Percentiles rank a stretch among this genome's conserved stretches.
These are phyloP conservation scores for Saturnispora hagleri DNA, from an alignment of 805 yeast genomes.

Conservation along the genomic window DNA sequence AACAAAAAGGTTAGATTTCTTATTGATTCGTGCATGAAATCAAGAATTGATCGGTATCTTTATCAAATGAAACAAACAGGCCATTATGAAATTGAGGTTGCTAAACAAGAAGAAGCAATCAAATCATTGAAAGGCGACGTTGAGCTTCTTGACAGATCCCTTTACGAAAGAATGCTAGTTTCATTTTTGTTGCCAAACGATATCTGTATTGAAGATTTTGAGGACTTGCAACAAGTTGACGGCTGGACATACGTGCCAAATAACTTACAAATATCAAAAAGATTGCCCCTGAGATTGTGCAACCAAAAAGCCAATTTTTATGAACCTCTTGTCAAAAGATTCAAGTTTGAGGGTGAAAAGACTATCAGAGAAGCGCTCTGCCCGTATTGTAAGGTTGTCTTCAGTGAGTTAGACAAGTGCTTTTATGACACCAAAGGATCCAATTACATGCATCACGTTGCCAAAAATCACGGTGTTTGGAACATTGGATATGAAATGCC, in stretches of 20 bases:
- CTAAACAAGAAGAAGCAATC: not conserved
- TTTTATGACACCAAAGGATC: constrained; percentile 21
- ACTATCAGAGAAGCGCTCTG: constrained; percentile 23
- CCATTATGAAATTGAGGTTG: not conserved
- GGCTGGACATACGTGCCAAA: not conserved
- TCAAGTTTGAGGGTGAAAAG: constrained; percentile 9
- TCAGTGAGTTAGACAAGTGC: constrained; percentile 1
- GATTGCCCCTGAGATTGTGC: constrained; percentile 8
- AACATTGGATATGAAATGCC: constrained; percentile 24
- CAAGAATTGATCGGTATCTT: not conserved
- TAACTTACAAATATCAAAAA: not conserved
- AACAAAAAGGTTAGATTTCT: not conserved
- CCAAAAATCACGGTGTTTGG: constrained; percentile 27
- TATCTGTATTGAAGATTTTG: not conserved
- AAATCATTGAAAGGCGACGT: not conserved
- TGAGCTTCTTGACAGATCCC: not conserved
- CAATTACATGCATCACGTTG: constrained; percentile 25
- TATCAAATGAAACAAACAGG: not conserved
- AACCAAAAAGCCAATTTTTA: constrained; percentile 8
- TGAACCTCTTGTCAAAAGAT: constrained; percentile 18
- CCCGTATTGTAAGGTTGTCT: constrained; percentile 21
- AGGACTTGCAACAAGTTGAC: not conserved
- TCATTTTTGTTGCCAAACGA: not conserved
- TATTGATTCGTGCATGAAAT: not conserved
- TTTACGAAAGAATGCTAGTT: not conserved